Evolutionary conservation across 2,329 filamentous ascomycete genomes (phyloP).

Genomic region (Cadophora sp.): DNA sequence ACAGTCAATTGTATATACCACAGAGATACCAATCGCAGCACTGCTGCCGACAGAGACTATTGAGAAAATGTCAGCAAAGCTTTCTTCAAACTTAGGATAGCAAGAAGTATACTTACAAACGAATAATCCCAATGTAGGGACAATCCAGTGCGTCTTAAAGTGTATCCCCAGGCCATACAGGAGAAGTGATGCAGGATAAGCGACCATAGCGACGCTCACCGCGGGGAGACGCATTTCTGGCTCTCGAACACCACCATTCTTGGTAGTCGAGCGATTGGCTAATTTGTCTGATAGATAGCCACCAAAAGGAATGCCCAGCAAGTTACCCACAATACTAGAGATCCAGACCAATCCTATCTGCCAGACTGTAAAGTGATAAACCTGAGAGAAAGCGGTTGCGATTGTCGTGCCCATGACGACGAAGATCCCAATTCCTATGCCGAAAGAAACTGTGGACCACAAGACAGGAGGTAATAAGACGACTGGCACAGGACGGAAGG

Average conservation of each 20-base stretch:
- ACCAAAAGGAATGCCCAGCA: not conserved
- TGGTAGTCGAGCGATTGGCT: constrained; percentile 50
- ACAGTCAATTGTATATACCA: constrained; percentile 64
- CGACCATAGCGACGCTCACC: constrained; percentile 56
- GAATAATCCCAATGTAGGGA: constrained; percentile 59
- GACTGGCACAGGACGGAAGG: constrained; percentile 47
- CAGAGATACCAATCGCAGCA: constrained; percentile 60
- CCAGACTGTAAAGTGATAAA: constrained; percentile 53
- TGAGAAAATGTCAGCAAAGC: constrained; percentile 40
- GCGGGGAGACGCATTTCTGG: constrained; percentile 66
- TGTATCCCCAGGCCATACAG: constrained; percentile 57
- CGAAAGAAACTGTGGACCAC: constrained; percentile 44
- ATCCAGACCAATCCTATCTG: not conserved
- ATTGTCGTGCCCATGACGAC: constrained; percentile 62
- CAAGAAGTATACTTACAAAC: constrained; percentile 44
- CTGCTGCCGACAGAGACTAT: constrained; percentile 62
- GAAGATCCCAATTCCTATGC: constrained; percentile 47
- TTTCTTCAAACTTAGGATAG: no score
- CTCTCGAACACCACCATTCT: constrained; percentile 62
- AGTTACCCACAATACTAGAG: not conserved
- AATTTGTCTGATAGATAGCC: not conserved
- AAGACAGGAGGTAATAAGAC: constrained; percentile 32
- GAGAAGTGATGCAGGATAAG: constrained; percentile 54
- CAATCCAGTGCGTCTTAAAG: constrained; percentile 59
- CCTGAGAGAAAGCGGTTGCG: constrained; percentile 49